Percentiles rank a stretch among this genome's conserved stretches.
Conservation (phyloP, 2,329 filamentous ascomycete species). For the Aspergillus luchuensis region DNA sequence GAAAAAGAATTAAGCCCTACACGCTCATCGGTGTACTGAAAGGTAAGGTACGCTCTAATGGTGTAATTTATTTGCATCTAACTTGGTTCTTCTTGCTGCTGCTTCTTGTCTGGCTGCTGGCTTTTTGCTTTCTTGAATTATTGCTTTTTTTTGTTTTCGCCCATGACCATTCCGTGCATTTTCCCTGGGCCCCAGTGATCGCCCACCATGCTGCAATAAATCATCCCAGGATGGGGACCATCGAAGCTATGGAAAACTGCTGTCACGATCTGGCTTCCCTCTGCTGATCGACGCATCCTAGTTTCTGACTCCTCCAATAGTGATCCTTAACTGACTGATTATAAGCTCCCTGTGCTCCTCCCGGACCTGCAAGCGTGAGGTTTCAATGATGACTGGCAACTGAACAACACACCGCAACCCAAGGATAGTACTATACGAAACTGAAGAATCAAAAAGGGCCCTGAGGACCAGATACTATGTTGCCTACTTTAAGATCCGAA, state of each 20-base stretch:
- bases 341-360: slow-evolving; percentile 37
- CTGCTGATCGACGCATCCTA: slow-evolving; percentile 39
- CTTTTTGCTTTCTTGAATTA: slow-evolving; percentile 13
- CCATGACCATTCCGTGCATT: slow-evolving; percentile 25
- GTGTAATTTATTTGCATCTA: slow-evolving; percentile 8
- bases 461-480: slow-evolving; percentile 31
- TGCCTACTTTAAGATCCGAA: slow-evolving; percentile 24
- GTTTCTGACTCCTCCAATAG: slow-evolving; percentile 43
- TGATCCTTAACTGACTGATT: slow-evolving; percentile 33
- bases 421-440: slow-evolving; percentile 9
- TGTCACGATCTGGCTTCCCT: slow-evolving; percentile 40
- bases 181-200: slow-evolving; percentile 40
- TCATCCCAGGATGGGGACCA: slow-evolving; percentile 35
- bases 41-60: slow-evolving; percentile 22
- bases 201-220: slow-evolving; percentile 42
- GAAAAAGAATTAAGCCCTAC: slow-evolving; percentile 11
- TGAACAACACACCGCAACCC: slow-evolving; percentile 25
- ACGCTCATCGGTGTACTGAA: slow-evolving; percentile 9
- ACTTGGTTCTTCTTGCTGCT: slow-evolving; percentile 1
- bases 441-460: slow-evolving; percentile 9
- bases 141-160: slow-evolving; percentile 12
- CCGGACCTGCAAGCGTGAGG: slow-evolving; percentile 16
- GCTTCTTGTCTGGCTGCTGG: too few species aligned
- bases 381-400: slow-evolving; percentile 30
- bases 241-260: slow-evolving; percentile 41